Evolutionary conservation across 139 green algal species (phyloP), one percentile per base, ranked within the genome.

Genomic region (Chlamydomonas schloesseri): DNA sequence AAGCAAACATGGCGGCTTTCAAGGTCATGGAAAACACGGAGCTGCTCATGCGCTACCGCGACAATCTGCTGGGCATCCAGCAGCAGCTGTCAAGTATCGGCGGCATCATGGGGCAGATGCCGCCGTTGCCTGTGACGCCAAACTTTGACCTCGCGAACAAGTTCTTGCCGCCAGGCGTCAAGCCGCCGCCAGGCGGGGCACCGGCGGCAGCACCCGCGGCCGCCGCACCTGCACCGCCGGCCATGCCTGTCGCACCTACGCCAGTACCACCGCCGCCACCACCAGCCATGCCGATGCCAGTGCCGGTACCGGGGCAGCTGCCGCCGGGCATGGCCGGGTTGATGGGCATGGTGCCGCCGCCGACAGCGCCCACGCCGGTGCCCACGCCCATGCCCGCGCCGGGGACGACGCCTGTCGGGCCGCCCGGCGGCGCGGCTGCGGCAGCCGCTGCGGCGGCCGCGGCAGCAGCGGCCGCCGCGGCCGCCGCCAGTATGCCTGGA

Each of bases 61-160:
- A 98, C 87, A 98, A 97, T 93, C 93, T 98, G 47, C 79, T 97
- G 73, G 81, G 81, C 50, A 94, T 96, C 37, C 81, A 97, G 29
- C 86, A 93, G n/a, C 91, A 94, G 47, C 97, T 98, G 92, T 90
- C 88, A 34, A 77, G 23, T 37, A 94, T 96, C 76, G 88, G 79
- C 20, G 96, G 94, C 46, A 93, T 94, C 28, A 95, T 98, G 93
- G 91, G 75, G 28, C 90, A 96, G 53, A 98, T 99, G 96, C 96
- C 96, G 21, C 91, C 95, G 31, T 88, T 99, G 67, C 96, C 96
- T 2, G 96, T 96, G 31, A 89, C 95, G 82, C 69, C 94, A 29
- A 97, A 97, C 70, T 84, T 95, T 14, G 93, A 97, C 67, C 91
- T 96, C 36, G 94, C 94, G 28, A 91, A 88, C 55, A 92, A 90